phyloP scores from a whole-genome alignment of 2,329 filamentous ascomycete genomes.

The Xylariaceae sp. region DNA sequence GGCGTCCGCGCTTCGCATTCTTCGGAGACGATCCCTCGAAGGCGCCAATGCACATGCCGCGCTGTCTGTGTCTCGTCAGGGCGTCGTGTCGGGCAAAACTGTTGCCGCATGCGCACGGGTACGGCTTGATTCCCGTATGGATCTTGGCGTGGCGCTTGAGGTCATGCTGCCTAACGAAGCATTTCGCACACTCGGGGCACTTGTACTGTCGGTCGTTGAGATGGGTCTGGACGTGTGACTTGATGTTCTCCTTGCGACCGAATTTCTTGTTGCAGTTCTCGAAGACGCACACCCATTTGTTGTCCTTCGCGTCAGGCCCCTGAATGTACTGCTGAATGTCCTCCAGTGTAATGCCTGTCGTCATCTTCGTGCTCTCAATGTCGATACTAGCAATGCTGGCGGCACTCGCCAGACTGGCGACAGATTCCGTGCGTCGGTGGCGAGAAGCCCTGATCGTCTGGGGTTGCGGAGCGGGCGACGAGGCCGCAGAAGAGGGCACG shows the following conservation, averaged over 20 bases:
- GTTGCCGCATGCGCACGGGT: slow-evolving; percentile 89
- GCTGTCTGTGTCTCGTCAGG: slow-evolving; percentile 85
- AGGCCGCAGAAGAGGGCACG: slow-evolving; percentile 14
- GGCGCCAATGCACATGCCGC: slow-evolving; percentile 93
- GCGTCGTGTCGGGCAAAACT: slow-evolving; percentile 94
- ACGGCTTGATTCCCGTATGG: slow-evolving; percentile 91
- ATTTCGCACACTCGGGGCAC: slow-evolving; percentile 89
- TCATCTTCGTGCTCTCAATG: slow-evolving; percentile 60
- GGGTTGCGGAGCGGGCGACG: slow-evolving; percentile 24
- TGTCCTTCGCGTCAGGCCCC: slow-evolving; percentile 65
- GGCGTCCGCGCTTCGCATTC: slow-evolving; percentile 57
- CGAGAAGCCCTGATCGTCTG: slow-evolving; percentile 32
- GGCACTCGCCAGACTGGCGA: slow-evolving; percentile 53
- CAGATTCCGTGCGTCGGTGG: slow-evolving; percentile 55
- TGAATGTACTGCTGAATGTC: slow-evolving; percentile 73
- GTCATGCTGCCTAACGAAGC: slow-evolving; percentile 95
- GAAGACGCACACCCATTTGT: slow-evolving; percentile 73
- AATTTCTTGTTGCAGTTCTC: slow-evolving; percentile 83
- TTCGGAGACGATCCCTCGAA: slow-evolving; percentile 71
- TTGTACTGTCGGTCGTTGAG: slow-evolving; percentile 93
- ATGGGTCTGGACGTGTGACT: slow-evolving; percentile 96
- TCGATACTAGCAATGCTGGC: slow-evolving; percentile 58
- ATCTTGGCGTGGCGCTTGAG: slow-evolving; percentile 97
- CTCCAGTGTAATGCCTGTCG: slow-evolving; percentile 82
- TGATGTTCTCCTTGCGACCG: slow-evolving; percentile 97